phyloP scores from a whole-genome alignment of 2,329 filamentous ascomycete species.

The Sporothrix brunneoviolacea region DNA sequence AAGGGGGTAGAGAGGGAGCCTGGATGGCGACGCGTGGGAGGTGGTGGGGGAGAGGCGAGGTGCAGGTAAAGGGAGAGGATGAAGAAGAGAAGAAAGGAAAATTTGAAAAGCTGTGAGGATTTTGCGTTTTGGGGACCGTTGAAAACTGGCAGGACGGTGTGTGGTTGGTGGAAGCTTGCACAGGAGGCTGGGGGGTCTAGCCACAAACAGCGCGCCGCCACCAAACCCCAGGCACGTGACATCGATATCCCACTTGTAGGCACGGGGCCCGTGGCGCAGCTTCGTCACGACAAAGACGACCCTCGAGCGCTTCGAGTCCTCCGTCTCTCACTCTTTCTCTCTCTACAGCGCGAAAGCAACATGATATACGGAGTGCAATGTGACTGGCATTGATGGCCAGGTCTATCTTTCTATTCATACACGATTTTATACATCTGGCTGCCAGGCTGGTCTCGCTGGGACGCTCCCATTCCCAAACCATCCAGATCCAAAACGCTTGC shows the following conservation, averaged over 20 bases:
- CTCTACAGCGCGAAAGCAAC: too few species aligned
- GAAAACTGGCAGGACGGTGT: slow-evolving; percentile 1
- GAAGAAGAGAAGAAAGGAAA: background rate
- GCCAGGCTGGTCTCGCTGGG: too few species aligned
- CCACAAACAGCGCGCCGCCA: slow-evolving; percentile 5
- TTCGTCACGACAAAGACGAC: too few species aligned
- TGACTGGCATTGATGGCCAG: too few species aligned
- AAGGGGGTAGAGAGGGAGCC: background rate
- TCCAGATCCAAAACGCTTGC: too few species aligned
- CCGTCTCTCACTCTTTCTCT: too few species aligned
- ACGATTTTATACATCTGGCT: too few species aligned
- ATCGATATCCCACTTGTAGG: background rate
- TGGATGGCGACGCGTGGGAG: too few species aligned
- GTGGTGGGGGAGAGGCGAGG: background rate
- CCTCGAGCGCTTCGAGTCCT: too few species aligned
- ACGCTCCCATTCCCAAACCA: too few species aligned
- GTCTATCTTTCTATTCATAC: too few species aligned
- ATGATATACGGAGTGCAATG: background rate
- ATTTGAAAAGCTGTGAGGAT: slow-evolving; percentile 6
- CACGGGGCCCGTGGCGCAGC: too few species aligned
- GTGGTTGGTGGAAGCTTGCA: slow-evolving; percentile 8
- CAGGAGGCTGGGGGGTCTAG: slow-evolving; percentile 6
- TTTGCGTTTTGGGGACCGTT: slow-evolving; percentile 1
- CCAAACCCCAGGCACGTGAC: slow-evolving; percentile 3
- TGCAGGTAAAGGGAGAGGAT: background rate